A percentile compares a stretch with the other conserved stretches of the same genome.
Evolutionary conservation across 495 filamentous ascomycete genomes (phyloP).

Genomic region (Parathielavia hyrcaniae): DNA sequence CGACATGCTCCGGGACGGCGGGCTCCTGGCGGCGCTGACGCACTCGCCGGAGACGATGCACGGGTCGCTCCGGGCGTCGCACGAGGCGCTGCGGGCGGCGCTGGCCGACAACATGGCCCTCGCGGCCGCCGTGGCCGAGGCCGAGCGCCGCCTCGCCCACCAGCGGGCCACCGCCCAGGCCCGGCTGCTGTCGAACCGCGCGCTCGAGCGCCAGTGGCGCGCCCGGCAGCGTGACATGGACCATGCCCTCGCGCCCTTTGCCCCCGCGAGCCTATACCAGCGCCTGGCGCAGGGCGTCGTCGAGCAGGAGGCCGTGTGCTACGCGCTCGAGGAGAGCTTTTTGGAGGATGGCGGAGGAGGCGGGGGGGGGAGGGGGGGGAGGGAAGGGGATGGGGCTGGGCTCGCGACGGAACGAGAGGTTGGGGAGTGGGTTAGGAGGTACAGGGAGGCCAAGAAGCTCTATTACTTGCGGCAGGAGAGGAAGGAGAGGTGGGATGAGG

Average conservation of each 20-base stretch:
- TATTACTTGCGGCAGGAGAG: conserved; percentile 71
- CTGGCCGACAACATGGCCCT: conserved; percentile 64
- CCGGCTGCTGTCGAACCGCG: conserved; percentile 73
- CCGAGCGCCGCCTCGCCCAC: conserved; percentile 54
- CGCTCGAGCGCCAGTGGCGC: conserved; percentile 85
- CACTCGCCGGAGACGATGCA: conserved; percentile 59
- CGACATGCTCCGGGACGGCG: conserved; percentile 54
- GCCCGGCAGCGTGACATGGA: conserved; percentile 87
- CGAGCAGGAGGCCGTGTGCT: conserved; percentile 78
- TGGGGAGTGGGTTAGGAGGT: conserved; percentile 72
- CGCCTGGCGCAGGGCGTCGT: conserved; percentile 63
- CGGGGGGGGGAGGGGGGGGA: too few relatives aligned
- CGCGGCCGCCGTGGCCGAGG: conserved; percentile 51
- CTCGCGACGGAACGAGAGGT: conserved; percentile 69
- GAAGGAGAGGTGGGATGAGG: conserved; percentile 90
- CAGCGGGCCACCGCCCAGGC: conserved; percentile 65
- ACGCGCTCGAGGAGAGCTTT: conserved; percentile 83
- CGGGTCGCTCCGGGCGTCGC: conserved; percentile 53
- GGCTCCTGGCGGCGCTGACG: conserved; percentile 56
- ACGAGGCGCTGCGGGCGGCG: conserved; percentile 51
- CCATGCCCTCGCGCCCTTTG: conserved; percentile 71
- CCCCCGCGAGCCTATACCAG: conserved; percentile 76
- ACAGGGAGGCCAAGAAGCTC: conserved; percentile 67
- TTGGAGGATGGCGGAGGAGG: conserved; percentile 48
- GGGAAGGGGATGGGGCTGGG: conserved; percentile 3